A percentile compares a stretch with the other conserved stretches of the same genome.
Evolutionary conservation across 1,284 basidiomycete species (phyloP).

Genomic region (Ganoderma sinense): DNA sequence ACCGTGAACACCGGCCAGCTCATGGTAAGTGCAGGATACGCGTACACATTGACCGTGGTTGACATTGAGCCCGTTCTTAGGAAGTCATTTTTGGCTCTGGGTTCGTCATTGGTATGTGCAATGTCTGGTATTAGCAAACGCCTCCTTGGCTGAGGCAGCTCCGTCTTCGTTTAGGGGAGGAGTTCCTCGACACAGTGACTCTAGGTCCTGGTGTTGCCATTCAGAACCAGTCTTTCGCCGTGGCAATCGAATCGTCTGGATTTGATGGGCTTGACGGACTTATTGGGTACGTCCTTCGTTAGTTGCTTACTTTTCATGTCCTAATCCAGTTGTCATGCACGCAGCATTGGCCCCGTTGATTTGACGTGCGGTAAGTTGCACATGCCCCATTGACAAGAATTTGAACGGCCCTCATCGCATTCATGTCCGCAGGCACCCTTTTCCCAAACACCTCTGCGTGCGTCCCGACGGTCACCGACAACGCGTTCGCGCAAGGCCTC

Average conservation of each 20-base stretch:
- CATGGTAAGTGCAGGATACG: constrained; percentile 40
- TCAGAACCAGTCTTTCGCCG: constrained; percentile 56
- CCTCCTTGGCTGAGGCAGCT: constrained; percentile 41
- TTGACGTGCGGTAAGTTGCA: constrained; percentile 44
- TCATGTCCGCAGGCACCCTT: constrained; percentile 36
- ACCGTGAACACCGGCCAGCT: constrained; percentile 48
- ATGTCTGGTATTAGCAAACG: constrained; percentile 28
- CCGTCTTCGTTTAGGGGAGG: constrained; percentile 43
- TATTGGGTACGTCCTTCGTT: constrained; percentile 44
- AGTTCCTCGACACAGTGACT: constrained; percentile 35
- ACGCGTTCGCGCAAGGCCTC: constrained; percentile 46
- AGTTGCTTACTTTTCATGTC: background rate
- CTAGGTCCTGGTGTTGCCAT: constrained; percentile 47
- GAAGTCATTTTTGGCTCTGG: constrained; percentile 49
- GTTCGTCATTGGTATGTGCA: constrained; percentile 53
- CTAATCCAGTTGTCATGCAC: background rate
- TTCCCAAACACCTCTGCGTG: constrained; percentile 45
- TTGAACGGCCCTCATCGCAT: background rate
- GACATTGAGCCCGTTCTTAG: constrained; percentile 6
- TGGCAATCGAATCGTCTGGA: constrained; percentile 46
- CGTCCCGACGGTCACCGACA: constrained; percentile 51
- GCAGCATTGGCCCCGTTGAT: constrained; percentile 53
- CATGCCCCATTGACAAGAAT: background rate
- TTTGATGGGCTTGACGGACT: constrained; percentile 59
- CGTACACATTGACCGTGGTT: background rate